phyloP scores from a whole-genome alignment of 331 rosid genomes.

The Saraca asoca region DNA sequence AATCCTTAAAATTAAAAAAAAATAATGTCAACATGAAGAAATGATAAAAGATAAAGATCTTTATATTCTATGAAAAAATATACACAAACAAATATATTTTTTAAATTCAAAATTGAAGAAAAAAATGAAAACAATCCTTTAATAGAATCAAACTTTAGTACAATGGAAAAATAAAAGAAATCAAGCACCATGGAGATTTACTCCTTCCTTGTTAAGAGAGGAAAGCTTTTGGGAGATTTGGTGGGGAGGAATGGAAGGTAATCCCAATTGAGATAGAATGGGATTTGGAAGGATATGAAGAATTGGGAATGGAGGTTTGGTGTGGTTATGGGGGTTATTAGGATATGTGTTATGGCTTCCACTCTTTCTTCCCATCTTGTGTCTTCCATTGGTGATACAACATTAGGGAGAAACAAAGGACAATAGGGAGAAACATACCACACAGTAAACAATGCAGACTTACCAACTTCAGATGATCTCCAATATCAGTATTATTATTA shows the following conservation, averaged over 20 bases:
- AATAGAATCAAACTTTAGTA: no score
- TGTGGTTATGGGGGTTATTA: constrained; percentile 61
- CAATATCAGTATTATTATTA: constrained; percentile 58
- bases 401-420: constrained; percentile 32
- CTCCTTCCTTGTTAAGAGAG: no score
- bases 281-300: constrained; percentile 68
- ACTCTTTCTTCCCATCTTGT: constrained; percentile 59
- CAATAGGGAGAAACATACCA: constrained; percentile 2
- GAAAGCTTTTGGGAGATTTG: no score
- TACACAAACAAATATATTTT: no score
- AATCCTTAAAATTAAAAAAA: no score
- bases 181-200: no score
- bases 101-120: no score
- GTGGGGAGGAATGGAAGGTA: constrained; percentile 82
- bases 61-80: no score
- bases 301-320: constrained; percentile 74
- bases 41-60: no score
- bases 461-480: constrained; percentile 72
- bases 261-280: constrained; percentile 80
- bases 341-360: constrained; percentile 71
- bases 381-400: constrained; percentile 42
- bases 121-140: no score
- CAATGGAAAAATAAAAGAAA: no score
- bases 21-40: no score
- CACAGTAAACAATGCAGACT: constrained; percentile 1